Conservation (phyloP, 1,284 basidiomycete species). For the Entoloma clypeatum region DNA sequence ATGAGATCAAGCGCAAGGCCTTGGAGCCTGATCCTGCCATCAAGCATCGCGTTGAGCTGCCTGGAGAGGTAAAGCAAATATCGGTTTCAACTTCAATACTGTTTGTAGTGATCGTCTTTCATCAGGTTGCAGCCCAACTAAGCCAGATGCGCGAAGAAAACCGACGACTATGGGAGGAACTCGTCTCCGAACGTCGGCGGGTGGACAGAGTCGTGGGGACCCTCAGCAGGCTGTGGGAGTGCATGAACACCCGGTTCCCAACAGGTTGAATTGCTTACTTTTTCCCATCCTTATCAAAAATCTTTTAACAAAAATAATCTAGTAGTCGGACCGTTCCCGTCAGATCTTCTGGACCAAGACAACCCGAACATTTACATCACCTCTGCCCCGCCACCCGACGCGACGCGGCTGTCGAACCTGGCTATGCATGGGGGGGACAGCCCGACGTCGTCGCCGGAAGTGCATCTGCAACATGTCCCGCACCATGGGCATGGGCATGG, state of each 20-base stretch:
- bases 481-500: slow-evolving; percentile 27
- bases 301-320: slow-evolving; percentile 4
- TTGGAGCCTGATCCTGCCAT: slow-evolving; percentile 67
- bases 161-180: slow-evolving; percentile 50
- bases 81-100: slow-evolving; percentile 1
- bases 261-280: slow-evolving; percentile 37
- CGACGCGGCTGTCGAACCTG: too few relatives aligned
- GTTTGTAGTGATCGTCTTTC: neutral
- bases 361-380: slow-evolving; percentile 72
- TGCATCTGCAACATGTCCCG: slow-evolving; percentile 24
- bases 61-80: slow-evolving; percentile 57
- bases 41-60: slow-evolving; percentile 70
- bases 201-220: slow-evolving; percentile 45
- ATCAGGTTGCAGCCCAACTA: slow-evolving; percentile 58
- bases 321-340: slow-evolving; percentile 59
- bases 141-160: slow-evolving; percentile 68
- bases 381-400: slow-evolving; percentile 37
- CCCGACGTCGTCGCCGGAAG: slow-evolving; percentile 50
- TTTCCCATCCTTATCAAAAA: slow-evolving; percentile 13
- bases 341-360: slow-evolving; percentile 55
- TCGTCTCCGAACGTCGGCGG: slow-evolving; percentile 50
- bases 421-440: slow-evolving; percentile 52
- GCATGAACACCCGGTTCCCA: slow-evolving; percentile 48
- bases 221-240: slow-evolving; percentile 53
- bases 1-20: slow-evolving; percentile 84